Percentiles rank a stretch among this genome's conserved stretches.
These are phyloP conservation scores for Wickerhamomyces rabaulensis DNA, from an alignment of 805 yeast genomes.

Conservation along the genomic window DNA sequence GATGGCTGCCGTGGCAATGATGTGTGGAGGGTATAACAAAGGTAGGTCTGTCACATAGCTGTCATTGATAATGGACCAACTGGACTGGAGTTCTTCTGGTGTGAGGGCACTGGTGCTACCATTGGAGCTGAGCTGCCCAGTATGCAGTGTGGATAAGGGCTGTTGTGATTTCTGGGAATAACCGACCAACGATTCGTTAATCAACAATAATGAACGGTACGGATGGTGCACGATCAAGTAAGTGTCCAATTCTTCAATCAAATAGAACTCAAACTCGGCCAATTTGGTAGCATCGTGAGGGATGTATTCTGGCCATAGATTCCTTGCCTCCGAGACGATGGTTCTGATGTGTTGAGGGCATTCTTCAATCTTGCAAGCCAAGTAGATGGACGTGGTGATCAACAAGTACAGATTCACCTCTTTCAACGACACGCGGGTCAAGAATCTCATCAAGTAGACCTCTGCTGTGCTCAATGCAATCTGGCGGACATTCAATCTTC, in stretches of 20 bases:
- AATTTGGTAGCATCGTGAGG: conserved; percentile 87
- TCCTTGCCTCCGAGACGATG: conserved; percentile 77
- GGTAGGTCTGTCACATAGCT: conserved; percentile 85
- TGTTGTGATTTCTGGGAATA: conserved; percentile 5
- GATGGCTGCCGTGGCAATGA: conserved; percentile 76
- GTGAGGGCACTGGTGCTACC: conserved; percentile 29
- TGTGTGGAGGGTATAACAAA: conserved; percentile 81
- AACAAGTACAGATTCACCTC: conserved; percentile 80
- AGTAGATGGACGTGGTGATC: conserved; percentile 79
- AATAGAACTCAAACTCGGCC: conserved; percentile 93
- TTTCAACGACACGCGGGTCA: conserved; percentile 63
- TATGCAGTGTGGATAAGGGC: not conserved
- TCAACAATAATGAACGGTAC: conserved; percentile 54
- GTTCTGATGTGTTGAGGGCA: conserved; percentile 90
- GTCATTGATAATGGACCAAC: conserved; percentile 90
- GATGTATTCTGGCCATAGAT: conserved; percentile 90
- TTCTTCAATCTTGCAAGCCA: conserved; percentile 93
- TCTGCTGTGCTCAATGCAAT: conserved; percentile 87
- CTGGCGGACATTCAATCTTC: conserved; percentile 74
- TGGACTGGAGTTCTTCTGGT: conserved; percentile 70
- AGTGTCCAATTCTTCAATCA: conserved; percentile 81
- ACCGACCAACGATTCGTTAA: conserved; percentile 32
- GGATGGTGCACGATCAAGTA: conserved; percentile 74
- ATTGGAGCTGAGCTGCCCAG: not conserved
- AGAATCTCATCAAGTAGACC: conserved; percentile 72